Base-by-base conservation (phyloP, 805 yeast species). In the Yarrowia divulgata region DNA sequence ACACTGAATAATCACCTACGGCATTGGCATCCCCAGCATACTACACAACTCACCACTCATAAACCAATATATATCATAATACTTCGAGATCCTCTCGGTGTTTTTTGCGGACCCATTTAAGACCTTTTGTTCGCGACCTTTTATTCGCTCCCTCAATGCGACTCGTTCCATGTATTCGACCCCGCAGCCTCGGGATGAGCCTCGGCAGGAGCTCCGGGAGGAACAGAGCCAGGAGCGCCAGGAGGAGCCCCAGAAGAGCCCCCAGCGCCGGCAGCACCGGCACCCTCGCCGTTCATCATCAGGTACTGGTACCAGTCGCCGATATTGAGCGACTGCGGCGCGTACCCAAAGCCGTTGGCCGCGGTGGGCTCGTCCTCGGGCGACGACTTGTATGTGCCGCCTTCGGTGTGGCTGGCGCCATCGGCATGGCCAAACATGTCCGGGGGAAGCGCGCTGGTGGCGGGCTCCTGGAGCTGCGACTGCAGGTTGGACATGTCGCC, bases 251-350 rank as follows among this genome's bases (percentile, higher is more conserved):
- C 48, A 5, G 49, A 14, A 34, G 29, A 23, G 29, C 37, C 37
- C 37, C 37, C 14, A 14, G 35, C 49, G 5, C 49, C 48, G 5
- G 48, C 54, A 2, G 35, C 55, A 2, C 19, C 68, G 23, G 29
- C 57, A 9, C 57, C 68, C n/a, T 49, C 68, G 16, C 68, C 68
- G 50, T 63, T 63, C 34, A 73, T 67, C 69, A 76, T 71, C 62
- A 79, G 70, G 69, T 74, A 80, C 60, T 80, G 77, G 72, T 79
- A 79, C 82, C 81, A 77, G 70, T 80, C 82, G 19, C 77, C 77
- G 72, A 80, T 73, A 69, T 75, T 75, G 63, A 80, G 69, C 43
- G 79, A 71, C 69, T 73, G 76, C 1, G 81, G 81, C 9, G 74
- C 72, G 7, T 48, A 54, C 8, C 70, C 67, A 40, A 45, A 45